Percentiles rank a stretch among this genome's conserved stretches.
These are phyloP conservation scores for Vigna mungo DNA, from an alignment of 306 rosid genomes.

Conservation along the genomic window DNA sequence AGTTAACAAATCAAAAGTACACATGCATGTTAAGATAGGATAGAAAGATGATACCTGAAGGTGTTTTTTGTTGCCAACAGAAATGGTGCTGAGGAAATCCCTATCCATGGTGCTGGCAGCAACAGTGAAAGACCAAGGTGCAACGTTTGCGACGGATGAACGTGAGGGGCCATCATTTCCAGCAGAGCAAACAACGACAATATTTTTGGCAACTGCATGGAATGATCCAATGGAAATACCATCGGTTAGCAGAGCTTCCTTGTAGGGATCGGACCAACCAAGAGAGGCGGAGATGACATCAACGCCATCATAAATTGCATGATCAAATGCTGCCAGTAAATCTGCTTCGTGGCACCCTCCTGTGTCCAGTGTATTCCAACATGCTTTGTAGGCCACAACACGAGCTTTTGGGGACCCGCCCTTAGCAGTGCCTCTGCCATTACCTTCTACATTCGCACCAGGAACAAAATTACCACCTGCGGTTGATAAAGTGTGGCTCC, in stretches of 20 bases:
- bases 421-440: constrained; percentile 75
- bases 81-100: constrained; percentile 46
- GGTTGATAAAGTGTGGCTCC: constrained; percentile 73
- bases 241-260: constrained; percentile 40
- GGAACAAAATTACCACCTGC: constrained; percentile 68
- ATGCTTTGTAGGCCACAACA: constrained; percentile 72
- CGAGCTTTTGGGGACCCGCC: constrained; percentile 83
- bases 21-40: too few relatives aligned
- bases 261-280: constrained; percentile 38
- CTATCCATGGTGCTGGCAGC: constrained; percentile 67
- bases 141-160: constrained; percentile 44
- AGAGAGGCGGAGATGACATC: constrained; percentile 66
- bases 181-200: constrained; percentile 41
- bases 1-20: too few relatives aligned
- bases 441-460: constrained; percentile 48
- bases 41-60: background rate
- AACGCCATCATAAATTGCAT: constrained; percentile 72
- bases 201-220: constrained; percentile 53
- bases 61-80: constrained; percentile 39
- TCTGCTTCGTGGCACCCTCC: constrained; percentile 68
- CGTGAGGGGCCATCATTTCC: constrained; percentile 53
- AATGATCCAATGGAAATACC: constrained; percentile 59
- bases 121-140: constrained; percentile 71
- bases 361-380: constrained; percentile 47
- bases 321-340: constrained; percentile 59